A percentile compares a stretch with the other conserved stretches of the same genome.
These are phyloP conservation scores for Vicia villosa DNA, from an alignment of 306 rosid genomes.

Conservation along the genomic window DNA sequence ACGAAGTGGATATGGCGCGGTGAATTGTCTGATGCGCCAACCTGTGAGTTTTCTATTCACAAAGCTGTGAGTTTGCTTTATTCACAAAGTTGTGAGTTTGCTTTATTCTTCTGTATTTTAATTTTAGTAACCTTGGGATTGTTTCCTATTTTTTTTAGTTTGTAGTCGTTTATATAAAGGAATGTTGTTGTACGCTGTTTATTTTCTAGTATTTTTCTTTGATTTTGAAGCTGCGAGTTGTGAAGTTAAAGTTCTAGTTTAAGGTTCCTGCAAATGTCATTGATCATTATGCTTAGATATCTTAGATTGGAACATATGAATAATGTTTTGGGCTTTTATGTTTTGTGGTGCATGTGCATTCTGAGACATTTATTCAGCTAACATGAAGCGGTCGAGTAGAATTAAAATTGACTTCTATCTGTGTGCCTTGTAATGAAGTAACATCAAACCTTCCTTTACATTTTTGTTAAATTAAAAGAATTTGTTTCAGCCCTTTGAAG, in stretches of 20 bases:
- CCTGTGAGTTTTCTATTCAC: too few relatives aligned
- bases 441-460: too few relatives aligned
- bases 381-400: not conserved
- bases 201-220: not conserved
- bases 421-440: too few relatives aligned
- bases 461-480: too few relatives aligned
- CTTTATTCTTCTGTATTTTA: not conserved
- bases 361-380: constrained; percentile 6
- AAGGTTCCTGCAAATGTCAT: constrained; percentile 1
- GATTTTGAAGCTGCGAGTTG: not conserved
- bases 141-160: not conserved
- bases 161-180: constrained; percentile 1
- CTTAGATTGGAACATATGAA: not conserved
- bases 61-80: too few relatives aligned
- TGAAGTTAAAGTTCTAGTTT: not conserved
- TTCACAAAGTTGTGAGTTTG: constrained; percentile 82
- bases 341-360: constrained; percentile 8
- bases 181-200: not conserved
- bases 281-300: not conserved
- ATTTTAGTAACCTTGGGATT: not conserved
- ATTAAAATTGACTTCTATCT: too few relatives aligned
- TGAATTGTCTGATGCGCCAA: too few relatives aligned
- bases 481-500: too few relatives aligned
- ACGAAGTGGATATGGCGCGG: too few relatives aligned
- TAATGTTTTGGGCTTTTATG: not conserved